These are phyloP conservation scores for Penicillium waksmanii DNA, from an alignment of 495 filamentous ascomycete species.

Conservation along the genomic window DNA sequence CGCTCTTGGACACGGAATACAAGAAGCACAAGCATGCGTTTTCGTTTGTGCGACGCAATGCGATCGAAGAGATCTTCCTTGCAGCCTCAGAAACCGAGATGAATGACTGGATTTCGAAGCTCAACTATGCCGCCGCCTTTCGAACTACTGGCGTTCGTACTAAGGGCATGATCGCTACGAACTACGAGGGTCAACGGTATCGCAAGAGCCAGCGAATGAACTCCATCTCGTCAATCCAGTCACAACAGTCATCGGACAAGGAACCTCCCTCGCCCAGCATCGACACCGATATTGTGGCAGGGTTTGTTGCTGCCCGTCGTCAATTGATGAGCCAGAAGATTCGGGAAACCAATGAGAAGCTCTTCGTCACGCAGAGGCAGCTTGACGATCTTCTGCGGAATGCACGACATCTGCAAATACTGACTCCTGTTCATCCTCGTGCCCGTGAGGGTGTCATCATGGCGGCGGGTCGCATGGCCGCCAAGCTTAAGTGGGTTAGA, in stretches of 20 bases:
- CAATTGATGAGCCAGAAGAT: constrained; percentile 85
- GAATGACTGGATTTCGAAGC: constrained; percentile 95
- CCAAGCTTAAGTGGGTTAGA: constrained; percentile 88
- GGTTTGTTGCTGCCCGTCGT: constrained; percentile 78
- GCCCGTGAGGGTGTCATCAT: constrained; percentile 84
- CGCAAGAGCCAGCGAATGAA: constrained; percentile 70
- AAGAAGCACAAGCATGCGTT: constrained; percentile 97
- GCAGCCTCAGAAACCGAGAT: constrained; percentile 87
- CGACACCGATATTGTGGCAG: constrained; percentile 77
- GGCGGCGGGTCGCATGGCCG: constrained; percentile 82
- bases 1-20: constrained; percentile 82
- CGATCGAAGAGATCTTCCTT: constrained; percentile 87
- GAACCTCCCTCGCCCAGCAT: constrained; percentile 60
- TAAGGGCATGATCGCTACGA: constrained; percentile 80
- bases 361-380: constrained; percentile 70
- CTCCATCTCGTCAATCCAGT: constrained; percentile 47
- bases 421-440: constrained; percentile 85
- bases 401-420: constrained; percentile 86
- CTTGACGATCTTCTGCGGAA: constrained; percentile 85
- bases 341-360: constrained; percentile 77
- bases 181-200: constrained; percentile 80
- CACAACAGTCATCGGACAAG: constrained; percentile 32
- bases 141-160: constrained; percentile 89
- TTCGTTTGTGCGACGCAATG: constrained; percentile 84
- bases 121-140: constrained; percentile 96